phyloP scores from a whole-genome alignment of 345 rosid genomes.

The Salix exigua region DNA sequence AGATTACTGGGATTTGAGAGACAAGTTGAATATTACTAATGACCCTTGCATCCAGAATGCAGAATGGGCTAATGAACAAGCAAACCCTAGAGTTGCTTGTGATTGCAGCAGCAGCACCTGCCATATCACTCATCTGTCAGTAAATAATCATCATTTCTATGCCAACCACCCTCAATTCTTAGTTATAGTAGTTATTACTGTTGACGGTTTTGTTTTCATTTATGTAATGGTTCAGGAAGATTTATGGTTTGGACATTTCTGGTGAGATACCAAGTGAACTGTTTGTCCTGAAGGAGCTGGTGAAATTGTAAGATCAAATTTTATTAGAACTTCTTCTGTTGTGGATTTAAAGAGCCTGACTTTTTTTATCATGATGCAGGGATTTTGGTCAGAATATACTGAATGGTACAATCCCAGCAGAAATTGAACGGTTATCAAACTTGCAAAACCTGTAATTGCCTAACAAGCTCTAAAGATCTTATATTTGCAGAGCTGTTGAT shows the following conservation, averaged over 20 bases:
- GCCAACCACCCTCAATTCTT: background rate
- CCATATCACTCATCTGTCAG: constrained; percentile 49
- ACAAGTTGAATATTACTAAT: constrained; percentile 29
- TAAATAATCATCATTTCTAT: background rate
- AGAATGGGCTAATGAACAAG: constrained; percentile 28
- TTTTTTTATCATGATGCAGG: constrained; percentile 26
- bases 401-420: constrained; percentile 45
- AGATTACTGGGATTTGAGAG: constrained; percentile 45
- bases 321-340: background rate
- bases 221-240: constrained; percentile 37
- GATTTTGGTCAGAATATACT: constrained; percentile 51
- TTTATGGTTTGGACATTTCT: constrained; percentile 54
- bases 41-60: constrained; percentile 47
- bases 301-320: constrained; percentile 38
- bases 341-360: background rate
- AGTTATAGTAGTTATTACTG: background rate
- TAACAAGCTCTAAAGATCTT: background rate
- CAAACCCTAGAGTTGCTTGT: constrained; percentile 49
- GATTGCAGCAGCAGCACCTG: constrained; percentile 41
- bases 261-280: constrained; percentile 49
- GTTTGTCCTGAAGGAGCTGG: constrained; percentile 40
- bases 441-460: constrained; percentile 53
- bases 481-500: background rate
- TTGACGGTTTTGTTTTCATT: background rate
- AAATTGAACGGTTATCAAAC: constrained; percentile 41